Percentiles rank a stretch among this genome's conserved stretches.
phyloP scores from a whole-genome alignment of 2,329 filamentous ascomycete species.

The Aspergillus fischeri region DNA sequence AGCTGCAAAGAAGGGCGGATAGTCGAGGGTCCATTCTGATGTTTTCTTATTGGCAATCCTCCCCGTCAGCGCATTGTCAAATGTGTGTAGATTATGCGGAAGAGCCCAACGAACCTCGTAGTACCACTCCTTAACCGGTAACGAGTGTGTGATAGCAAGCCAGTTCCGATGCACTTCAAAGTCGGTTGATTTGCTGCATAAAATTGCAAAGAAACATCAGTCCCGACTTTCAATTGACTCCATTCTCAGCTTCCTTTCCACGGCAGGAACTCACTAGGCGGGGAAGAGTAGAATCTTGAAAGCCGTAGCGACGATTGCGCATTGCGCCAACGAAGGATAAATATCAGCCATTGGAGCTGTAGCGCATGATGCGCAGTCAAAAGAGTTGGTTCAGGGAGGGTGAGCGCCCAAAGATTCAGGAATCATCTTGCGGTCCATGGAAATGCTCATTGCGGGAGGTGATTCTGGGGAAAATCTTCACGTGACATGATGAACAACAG shows the following conservation, averaged over 20 bases:
- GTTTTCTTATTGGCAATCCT: conserved; percentile 57
- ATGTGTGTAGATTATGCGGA: background rate
- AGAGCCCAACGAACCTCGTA: conserved; percentile 60
- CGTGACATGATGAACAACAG: background rate
- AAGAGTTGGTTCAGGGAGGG: background rate
- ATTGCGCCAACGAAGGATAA: conserved; percentile 85
- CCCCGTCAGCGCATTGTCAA: conserved; percentile 4
- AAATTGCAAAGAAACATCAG: background rate
- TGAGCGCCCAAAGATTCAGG: background rate
- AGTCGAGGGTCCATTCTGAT: conserved; percentile 99
- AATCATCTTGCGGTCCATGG: background rate
- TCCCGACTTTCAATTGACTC: background rate
- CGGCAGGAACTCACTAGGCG: conserved; percentile 68
- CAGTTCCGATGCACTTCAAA: conserved; percentile 99
- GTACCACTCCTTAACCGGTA: conserved; percentile 89
- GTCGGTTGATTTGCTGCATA: conserved; percentile 86
- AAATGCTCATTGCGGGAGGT: background rate
- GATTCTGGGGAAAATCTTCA: background rate
- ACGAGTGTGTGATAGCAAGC: conserved; percentile 89
- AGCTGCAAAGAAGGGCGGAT: conserved; percentile 95
- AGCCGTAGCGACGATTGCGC: conserved; percentile 77
- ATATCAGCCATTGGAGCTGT: conserved; percentile 63
- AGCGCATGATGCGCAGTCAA: conserved; percentile 21
- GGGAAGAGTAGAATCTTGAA: conserved; percentile 92
- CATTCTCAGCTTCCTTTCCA: background rate